Conservation (phyloP, 169 alveolate genomes). For the Plasmodium yoelii region DNA sequence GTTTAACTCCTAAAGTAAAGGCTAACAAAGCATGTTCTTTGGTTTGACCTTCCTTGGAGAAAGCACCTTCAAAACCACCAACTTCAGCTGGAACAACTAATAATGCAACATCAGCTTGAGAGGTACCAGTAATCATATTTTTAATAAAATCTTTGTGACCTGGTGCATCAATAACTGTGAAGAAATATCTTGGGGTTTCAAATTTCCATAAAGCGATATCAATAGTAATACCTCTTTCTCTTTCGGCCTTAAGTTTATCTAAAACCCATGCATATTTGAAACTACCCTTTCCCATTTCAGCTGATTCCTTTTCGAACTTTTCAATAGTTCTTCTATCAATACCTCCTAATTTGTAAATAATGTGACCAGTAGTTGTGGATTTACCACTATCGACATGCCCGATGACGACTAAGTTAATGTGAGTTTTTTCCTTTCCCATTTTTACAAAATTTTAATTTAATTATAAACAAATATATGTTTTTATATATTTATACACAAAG, state of each 20-base stretch:
- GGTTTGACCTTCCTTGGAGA: conserved; percentile 96
- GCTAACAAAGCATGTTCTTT: conserved; percentile 99
- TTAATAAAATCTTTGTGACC: conserved; percentile 99
- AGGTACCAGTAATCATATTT: conserved; percentile 99
- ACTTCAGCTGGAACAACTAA: conserved; percentile 98
- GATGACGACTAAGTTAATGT: conserved; percentile 94
- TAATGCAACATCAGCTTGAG: conserved; percentile 99
- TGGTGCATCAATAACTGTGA: conserved; percentile 99
- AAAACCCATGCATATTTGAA: conserved; percentile 99
- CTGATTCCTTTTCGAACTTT: conserved; percentile 96
- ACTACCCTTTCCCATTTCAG: conserved; percentile 95
- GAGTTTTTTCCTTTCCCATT: conserved; percentile 92
- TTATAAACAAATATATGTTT: background rate
- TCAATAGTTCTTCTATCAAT: conserved; percentile 96
- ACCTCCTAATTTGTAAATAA: conserved; percentile 96
- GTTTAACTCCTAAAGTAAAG: conserved; percentile 98
- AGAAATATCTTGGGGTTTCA: conserved; percentile 96
- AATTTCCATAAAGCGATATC: conserved; percentile 98
- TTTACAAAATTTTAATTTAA: conserved; percentile 6
- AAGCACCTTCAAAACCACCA: conserved; percentile 99
- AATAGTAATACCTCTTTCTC: conserved; percentile 99
- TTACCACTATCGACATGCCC: conserved; percentile 99
- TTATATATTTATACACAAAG: conserved; percentile 9
- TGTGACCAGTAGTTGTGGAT: conserved; percentile 97
- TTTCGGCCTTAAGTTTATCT: conserved; percentile 98